Percentiles rank a stretch among this genome's conserved stretches.
Conservation (phyloP, 2,329 filamentous ascomycete species). For the Talaromyces amestolkiae region DNA sequence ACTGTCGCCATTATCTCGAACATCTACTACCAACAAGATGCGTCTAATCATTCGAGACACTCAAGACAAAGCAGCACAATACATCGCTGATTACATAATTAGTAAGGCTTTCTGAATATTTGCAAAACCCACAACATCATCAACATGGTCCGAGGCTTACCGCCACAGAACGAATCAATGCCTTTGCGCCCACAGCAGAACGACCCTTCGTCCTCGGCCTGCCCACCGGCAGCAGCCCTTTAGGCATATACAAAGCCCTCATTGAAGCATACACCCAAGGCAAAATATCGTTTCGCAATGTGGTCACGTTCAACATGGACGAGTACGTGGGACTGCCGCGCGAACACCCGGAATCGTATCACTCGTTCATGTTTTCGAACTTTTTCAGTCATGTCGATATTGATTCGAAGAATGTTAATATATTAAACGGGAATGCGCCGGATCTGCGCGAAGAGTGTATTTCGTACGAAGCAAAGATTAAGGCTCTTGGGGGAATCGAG, state of each 20-base stretch:
- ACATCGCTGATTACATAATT: conserved; percentile 18
- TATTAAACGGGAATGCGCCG: conserved; percentile 69
- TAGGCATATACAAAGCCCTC: conserved; percentile 55
- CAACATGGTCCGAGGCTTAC: conserved; percentile 1
- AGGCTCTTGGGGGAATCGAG: conserved; percentile 63
- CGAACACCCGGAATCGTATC: conserved; percentile 73
- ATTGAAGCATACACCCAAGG: conserved; percentile 61
- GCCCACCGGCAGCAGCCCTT: conserved; percentile 57
- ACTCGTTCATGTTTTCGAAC: conserved; percentile 81
- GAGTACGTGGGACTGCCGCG: conserved; percentile 76
- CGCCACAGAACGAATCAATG: conserved; percentile 15
- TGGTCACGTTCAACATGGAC: conserved; percentile 83
- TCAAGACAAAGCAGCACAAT: conserved; percentile 12
- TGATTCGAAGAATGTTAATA: conserved; percentile 70
- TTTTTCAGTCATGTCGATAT: conserved; percentile 77
- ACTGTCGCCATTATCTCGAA: neutral
- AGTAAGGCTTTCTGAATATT: conserved; percentile 4
- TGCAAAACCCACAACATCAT: neutral
- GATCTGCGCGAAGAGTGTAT: conserved; percentile 67
- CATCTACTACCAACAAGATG: conserved; percentile 18
- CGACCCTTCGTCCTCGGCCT: conserved; percentile 70
- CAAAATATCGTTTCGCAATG: conserved; percentile 71
- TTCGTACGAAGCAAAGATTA: conserved; percentile 18
- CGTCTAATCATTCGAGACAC: conserved; percentile 15
- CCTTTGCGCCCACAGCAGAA: conserved; percentile 15